Percentiles rank a stretch among this genome's conserved stretches.
Conservation (phyloP, 2,329 filamentous ascomycete species). For the Trichoderma sp. region DNA sequence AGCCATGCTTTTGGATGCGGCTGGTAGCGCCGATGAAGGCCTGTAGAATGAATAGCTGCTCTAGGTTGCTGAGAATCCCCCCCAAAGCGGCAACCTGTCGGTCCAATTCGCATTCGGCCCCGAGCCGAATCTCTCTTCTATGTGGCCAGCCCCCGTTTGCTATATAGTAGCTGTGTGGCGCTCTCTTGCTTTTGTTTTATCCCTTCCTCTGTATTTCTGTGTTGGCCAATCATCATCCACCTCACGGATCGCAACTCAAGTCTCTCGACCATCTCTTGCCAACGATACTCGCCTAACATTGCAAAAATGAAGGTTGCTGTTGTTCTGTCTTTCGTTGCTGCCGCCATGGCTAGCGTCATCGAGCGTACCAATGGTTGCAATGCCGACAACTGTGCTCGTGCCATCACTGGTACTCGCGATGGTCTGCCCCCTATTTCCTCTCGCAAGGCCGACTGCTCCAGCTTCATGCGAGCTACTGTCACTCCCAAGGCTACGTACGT, state of each 20-base stretch:
- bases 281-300: neutral
- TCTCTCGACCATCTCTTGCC: neutral
- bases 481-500: slow-evolving; percentile 48
- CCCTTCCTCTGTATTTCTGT: neutral
- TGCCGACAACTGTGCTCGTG: slow-evolving; percentile 53
- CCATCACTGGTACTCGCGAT: slow-evolving; percentile 49
- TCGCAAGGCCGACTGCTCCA: slow-evolving; percentile 48
- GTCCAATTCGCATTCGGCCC: neutral
- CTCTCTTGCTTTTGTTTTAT: neutral
- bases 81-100: neutral
- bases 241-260: neutral
- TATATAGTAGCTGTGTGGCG: slow-evolving; percentile 19
- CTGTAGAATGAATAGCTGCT: neutral
- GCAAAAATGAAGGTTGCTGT: slow-evolving; percentile 49
- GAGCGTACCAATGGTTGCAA: slow-evolving; percentile 42
- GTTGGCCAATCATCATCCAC: slow-evolving; percentile 1
- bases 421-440: slow-evolving; percentile 42
- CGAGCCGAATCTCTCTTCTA: neutral
- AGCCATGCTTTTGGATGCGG: slow-evolving; percentile 18
- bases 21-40: slow-evolving; percentile 25
- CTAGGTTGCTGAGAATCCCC: neutral
- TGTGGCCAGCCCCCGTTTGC: neutral
- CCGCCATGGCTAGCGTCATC: slow-evolving; percentile 44
- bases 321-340: slow-evolving; percentile 44
- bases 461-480: slow-evolving; percentile 47